These are phyloP conservation scores for Phytophthora litchii DNA, from an alignment of 352 stramenopile genomes.

Conservation along the genomic window DNA sequence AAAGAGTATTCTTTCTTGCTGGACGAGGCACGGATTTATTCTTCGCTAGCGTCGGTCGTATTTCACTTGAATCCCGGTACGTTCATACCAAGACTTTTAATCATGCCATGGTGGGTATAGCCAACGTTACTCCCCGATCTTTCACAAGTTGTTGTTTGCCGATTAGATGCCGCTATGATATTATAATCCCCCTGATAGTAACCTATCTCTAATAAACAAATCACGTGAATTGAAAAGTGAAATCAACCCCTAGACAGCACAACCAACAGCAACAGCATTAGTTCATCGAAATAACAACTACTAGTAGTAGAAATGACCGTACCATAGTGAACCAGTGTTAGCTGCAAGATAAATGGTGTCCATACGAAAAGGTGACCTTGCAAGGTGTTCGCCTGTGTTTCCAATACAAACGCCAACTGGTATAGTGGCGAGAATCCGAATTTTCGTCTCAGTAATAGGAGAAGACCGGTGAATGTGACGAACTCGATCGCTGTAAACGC, in stretches of 20 bases:
- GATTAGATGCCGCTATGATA: no score
- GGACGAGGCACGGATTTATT: no score
- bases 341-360: constrained; percentile 23
- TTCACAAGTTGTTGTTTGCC: no score
- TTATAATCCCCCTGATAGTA: no score
- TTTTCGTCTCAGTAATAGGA: constrained; percentile 13
- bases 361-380: constrained; percentile 26
- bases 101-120: no score
- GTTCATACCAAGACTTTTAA: no score
- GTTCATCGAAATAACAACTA: no score
- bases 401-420: constrained; percentile 42
- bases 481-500: constrained; percentile 22
- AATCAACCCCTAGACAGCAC: background rate
- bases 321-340: constrained; percentile 34
- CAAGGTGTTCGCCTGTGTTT: constrained; percentile 27
- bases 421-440: constrained; percentile 33
- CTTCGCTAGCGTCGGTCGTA: no score
- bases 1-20: no score
- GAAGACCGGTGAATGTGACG: constrained; percentile 15
- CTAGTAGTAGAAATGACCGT: background rate
- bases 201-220: background rate
- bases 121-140: no score
- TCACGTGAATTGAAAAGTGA: background rate
- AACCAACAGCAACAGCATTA: background rate
- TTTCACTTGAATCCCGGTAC: no score